A percentile compares a stretch with the other conserved stretches of the same genome.
These are phyloP conservation scores for Cryphonectria naterciae DNA, from an alignment of 2,329 filamentous ascomycete species.

Conservation along the genomic window DNA sequence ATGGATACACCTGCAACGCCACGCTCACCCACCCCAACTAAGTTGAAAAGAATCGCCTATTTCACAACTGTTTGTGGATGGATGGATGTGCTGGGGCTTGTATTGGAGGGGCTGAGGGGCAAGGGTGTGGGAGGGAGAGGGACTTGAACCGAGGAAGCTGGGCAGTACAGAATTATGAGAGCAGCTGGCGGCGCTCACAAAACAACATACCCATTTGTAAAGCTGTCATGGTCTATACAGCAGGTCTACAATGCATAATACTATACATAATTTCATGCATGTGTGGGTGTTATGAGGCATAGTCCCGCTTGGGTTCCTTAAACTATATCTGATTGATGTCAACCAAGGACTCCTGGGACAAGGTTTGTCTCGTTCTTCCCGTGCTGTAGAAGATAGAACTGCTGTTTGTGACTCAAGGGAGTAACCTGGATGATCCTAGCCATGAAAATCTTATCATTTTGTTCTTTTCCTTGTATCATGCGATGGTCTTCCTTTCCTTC, in stretches of 20 bases:
- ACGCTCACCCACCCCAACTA: neutral
- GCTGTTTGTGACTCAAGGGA: neutral
- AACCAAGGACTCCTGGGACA: too few relatives aligned
- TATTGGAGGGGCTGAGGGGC: neutral
- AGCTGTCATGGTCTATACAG: neutral
- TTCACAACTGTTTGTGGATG: neutral
- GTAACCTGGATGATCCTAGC: neutral
- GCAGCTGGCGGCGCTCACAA: neutral
- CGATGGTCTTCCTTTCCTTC: too few relatives aligned
- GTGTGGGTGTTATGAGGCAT: neutral
- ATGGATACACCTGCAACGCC: constrained; percentile 3
- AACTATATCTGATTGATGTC: neutral
- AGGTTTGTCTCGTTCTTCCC: neutral
- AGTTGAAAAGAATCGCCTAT: neutral
- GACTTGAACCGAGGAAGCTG: neutral
- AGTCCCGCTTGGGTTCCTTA: neutral
- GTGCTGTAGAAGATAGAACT: neutral
- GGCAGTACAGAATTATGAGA: neutral
- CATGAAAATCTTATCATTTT: too few relatives aligned
- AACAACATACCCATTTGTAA: neutral
- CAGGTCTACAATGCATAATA: neutral
- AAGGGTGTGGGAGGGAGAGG: neutral
- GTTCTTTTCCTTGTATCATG: too few relatives aligned
- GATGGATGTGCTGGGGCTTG: neutral
- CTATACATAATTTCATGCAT: neutral